Evolutionary conservation across 495 filamentous ascomycete genomes (phyloP).

Genomic region (Neurospora sp.): DNA sequence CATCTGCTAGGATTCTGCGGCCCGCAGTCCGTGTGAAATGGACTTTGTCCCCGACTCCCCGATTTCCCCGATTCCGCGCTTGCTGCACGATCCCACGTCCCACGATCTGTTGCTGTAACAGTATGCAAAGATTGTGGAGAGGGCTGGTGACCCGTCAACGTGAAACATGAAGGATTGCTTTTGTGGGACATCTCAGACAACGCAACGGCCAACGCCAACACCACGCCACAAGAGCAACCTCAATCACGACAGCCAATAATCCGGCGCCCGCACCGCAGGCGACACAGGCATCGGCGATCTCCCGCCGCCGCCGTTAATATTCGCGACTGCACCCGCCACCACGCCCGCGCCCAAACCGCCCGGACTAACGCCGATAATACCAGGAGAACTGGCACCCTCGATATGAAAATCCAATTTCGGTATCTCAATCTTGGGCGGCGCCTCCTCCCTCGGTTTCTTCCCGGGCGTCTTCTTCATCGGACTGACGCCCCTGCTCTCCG

Average conservation of each 20-base stretch:
- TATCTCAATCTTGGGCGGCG: constrained; percentile 47
- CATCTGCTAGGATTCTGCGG: neutral
- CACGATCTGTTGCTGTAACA: neutral
- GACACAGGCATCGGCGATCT: neutral
- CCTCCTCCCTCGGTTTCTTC: constrained; percentile 26
- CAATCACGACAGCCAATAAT: neutral
- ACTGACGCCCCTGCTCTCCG: constrained; percentile 36
- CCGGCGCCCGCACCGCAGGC: neutral
- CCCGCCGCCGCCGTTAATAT: neutral
- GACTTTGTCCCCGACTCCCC: neutral
- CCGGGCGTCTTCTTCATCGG: constrained; percentile 33
- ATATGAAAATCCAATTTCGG: constrained; percentile 39
- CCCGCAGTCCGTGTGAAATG: neutral
- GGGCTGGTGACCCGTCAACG: neutral
- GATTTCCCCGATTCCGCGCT: neutral
- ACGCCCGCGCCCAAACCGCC: constrained; percentile 3
- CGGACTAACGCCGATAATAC: too few relatives aligned
- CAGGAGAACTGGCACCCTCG: constrained; percentile 6
- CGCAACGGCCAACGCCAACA: neutral
- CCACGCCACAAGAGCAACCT: neutral
- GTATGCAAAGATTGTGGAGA: neutral
- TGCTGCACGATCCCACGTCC: neutral
- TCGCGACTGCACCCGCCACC: constrained; percentile 2
- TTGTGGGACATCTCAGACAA: neutral
- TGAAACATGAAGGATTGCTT: neutral